Conservation (phyloP, 2,329 filamentous ascomycete species). For the Cercospora sp. region DNA sequence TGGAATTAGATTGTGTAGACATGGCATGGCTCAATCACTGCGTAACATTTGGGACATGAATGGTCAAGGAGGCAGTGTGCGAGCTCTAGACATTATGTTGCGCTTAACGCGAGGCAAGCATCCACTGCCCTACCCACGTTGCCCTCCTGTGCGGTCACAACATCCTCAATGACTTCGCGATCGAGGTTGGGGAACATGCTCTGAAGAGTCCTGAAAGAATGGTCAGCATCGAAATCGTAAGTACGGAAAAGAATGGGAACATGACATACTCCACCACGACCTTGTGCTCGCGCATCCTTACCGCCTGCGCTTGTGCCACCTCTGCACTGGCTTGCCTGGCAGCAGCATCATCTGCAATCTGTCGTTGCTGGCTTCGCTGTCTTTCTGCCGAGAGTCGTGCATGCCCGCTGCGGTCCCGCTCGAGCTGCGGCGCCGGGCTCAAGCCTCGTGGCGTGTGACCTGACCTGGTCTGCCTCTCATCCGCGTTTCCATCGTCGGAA, state of each 20-base stretch:
- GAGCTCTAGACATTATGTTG: slow-evolving; percentile 3
- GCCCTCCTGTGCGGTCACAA: slow-evolving; percentile 93
- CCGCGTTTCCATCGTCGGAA: slow-evolving; percentile 60
- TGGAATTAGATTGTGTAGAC: neutral
- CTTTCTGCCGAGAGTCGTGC: slow-evolving; percentile 30
- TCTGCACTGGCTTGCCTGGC: slow-evolving; percentile 89
- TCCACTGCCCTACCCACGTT: slow-evolving; percentile 53
- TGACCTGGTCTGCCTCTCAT: slow-evolving; percentile 36
- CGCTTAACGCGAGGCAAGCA: slow-evolving; percentile 49
- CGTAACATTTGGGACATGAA: neutral
- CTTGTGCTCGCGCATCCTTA: slow-evolving; percentile 80
- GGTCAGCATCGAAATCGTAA: slow-evolving; percentile 8
- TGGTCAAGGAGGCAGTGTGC: neutral
- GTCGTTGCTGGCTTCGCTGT: slow-evolving; percentile 40
- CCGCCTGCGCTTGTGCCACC: slow-evolving; percentile 77
- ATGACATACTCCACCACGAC: slow-evolving; percentile 75
- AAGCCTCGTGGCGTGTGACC: slow-evolving; percentile 51
- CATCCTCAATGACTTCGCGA: slow-evolving; percentile 91
- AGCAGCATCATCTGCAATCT: slow-evolving; percentile 78
- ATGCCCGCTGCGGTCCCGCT: slow-evolving; percentile 25
- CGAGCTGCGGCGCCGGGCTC: slow-evolving; percentile 43
- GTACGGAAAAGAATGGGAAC: neutral
- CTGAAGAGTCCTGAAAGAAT: slow-evolving; percentile 64
- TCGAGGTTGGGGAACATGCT: slow-evolving; percentile 98
- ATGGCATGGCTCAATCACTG: neutral